A percentile compares a stretch with the other conserved stretches of the same genome.
phyloP scores from a whole-genome alignment of 805 yeast species.

The Wickerhamomyces xylosicus region DNA sequence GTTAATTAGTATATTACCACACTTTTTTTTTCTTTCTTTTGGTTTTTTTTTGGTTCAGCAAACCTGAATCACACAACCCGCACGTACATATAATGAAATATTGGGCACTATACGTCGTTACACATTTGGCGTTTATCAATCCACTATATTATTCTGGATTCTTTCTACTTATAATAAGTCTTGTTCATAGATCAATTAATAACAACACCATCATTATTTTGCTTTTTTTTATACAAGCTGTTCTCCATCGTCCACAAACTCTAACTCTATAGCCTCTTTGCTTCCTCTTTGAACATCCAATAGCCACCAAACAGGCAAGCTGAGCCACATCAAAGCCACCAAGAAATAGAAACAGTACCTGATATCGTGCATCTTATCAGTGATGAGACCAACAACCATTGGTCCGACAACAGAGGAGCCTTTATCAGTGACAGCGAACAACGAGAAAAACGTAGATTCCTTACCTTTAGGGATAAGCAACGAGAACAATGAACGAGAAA shows the following conservation, averaged over 20 bases:
- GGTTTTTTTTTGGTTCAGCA: no score
- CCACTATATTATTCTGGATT: no score
- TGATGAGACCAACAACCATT: conserved; percentile 56
- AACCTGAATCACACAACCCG: no score
- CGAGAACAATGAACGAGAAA: conserved; percentile 58
- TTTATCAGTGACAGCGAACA: conserved; percentile 71
- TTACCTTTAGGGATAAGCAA: conserved; percentile 64
- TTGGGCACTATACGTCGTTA: no score
- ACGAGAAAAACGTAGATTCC: conserved; percentile 67
- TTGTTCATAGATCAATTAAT: no score
- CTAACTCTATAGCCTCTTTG: conserved; percentile 37
- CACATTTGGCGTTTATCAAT: no score
- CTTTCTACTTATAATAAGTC: no score
- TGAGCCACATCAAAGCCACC: conserved; percentile 37
- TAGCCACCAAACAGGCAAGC: conserved; percentile 45
- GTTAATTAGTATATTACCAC: no score
- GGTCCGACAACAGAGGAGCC: conserved; percentile 76
- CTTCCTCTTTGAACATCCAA: conserved; percentile 57
- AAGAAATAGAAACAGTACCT: conserved; percentile 63
- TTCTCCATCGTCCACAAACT: conserved; percentile 14
- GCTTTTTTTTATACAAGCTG: no score
- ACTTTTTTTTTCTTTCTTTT: no score
- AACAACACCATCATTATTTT: no score
- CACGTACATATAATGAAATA: no score
- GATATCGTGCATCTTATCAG: conserved; percentile 65